Evolutionary conservation across 208 protist species (phyloP).

Genomic region (Zelonia costaricensis): DNA sequence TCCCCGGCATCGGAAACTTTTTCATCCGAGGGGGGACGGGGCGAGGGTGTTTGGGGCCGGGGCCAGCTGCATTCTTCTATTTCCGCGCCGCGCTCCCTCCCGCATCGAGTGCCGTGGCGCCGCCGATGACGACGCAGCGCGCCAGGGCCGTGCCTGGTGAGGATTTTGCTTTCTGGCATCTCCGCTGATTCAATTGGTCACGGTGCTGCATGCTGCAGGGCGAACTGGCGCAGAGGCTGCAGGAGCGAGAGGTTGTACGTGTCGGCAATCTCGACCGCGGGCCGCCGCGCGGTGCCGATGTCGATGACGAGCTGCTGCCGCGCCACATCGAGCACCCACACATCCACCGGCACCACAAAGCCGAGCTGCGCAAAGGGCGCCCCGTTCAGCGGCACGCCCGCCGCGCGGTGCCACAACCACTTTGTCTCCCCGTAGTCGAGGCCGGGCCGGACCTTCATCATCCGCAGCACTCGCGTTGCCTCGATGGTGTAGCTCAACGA

Average conservation of each 20-base stretch:
- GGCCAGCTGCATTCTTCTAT: no score
- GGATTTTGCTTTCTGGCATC: no score
- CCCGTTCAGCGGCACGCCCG: neutral
- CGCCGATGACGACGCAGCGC: no score
- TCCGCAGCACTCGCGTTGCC: slow-evolving; percentile 5
- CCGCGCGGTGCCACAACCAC: slow-evolving; percentile 20
- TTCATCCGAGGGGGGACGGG: no score
- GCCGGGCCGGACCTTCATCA: slow-evolving; percentile 13
- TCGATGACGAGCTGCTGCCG: slow-evolving; percentile 7
- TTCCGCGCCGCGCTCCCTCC: no score
- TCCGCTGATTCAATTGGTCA: neutral
- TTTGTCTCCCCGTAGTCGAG: slow-evolving; percentile 24
- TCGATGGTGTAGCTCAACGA: slow-evolving; percentile 11
- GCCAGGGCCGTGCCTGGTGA: no score
- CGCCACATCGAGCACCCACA: slow-evolving; percentile 12
- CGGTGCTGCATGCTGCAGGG: no score
- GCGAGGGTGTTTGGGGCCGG: no score
- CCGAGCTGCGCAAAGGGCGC: neutral
- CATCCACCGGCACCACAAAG: slow-evolving; percentile 11
- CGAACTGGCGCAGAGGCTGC: neutral
- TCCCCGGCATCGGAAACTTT: slow-evolving; percentile 90
- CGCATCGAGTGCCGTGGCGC: no score
- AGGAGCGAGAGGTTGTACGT: slow-evolving; percentile 23
- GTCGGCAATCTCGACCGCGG: slow-evolving; percentile 12
- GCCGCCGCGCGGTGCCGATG: neutral